These are phyloP conservation scores for Zanthoxylum bungeanum DNA, from an alignment of 345 rosid genomes.

Conservation along the genomic window DNA sequence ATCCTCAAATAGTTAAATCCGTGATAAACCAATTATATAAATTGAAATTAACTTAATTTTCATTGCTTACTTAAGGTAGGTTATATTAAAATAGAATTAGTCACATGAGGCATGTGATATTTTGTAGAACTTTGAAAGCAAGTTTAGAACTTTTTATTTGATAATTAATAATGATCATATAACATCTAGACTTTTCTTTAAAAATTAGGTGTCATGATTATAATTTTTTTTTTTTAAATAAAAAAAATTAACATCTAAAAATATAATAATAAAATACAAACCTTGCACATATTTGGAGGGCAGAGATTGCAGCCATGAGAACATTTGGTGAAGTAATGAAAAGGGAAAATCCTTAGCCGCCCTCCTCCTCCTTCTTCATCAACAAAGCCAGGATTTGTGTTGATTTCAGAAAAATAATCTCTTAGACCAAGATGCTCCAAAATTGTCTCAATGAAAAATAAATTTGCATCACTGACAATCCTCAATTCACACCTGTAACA, in stretches of 20 bases:
- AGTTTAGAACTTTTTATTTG: no score
- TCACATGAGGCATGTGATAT: neutral
- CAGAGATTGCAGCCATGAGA: constrained; percentile 71
- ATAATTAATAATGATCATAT: neutral
- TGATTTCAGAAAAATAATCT: constrained; percentile 71
- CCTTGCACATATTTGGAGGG: constrained; percentile 98
- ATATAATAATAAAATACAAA: constrained; percentile 12
- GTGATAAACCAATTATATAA: neutral
- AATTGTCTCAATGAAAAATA: constrained; percentile 73
- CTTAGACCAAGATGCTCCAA: constrained; percentile 59
- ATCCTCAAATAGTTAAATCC: no score
- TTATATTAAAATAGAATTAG: no score
- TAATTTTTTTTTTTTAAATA: neutral
- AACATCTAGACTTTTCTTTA: neutral
- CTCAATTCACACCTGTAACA: constrained; percentile 73
- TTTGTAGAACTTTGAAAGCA: neutral
- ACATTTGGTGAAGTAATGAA: constrained; percentile 54
- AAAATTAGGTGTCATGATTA: neutral
- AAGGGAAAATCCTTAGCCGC: constrained; percentile 60
- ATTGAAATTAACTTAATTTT: neutral
- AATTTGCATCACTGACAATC: constrained; percentile 76
- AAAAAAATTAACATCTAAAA: neutral
- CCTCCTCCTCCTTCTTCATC: constrained; percentile 50
- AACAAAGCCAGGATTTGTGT: constrained; percentile 65
- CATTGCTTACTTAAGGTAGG: no score